Percentiles rank a stretch among this genome's conserved stretches.
Conservation (phyloP, 257 asterid genomes). For the Nemophila menziesii region DNA sequence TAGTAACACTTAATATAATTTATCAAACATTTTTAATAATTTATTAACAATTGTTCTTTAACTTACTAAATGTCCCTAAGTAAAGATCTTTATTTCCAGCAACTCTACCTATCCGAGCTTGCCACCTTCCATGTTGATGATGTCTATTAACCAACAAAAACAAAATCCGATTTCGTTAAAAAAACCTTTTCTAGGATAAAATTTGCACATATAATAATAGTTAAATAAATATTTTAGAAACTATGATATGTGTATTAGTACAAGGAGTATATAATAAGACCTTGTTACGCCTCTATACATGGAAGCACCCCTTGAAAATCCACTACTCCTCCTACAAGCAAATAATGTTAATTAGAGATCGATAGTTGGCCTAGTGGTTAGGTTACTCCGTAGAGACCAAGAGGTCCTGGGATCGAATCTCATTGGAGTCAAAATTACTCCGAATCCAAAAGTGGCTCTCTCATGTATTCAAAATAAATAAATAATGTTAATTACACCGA, state of each 20-base stretch:
- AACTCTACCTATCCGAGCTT: constrained; percentile 95
- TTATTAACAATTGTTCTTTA: background rate
- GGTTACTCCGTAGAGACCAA: no score
- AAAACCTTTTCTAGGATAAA: background rate
- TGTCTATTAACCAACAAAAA: constrained; percentile 69
- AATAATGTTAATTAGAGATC: no score
- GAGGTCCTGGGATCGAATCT: no score
- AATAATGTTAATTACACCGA: background rate
- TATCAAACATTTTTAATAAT: no score
- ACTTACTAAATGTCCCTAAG: constrained; percentile 91
- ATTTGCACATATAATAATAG: no score
- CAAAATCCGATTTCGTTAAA: constrained; percentile 13
- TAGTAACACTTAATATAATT: background rate
- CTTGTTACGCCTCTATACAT: constrained; percentile 91
- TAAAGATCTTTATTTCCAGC: constrained; percentile 98
- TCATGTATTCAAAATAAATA: no score
- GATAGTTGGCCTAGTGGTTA: no score
- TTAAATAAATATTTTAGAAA: no score
- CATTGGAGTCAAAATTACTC: no score
- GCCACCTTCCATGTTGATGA: constrained; percentile 99
- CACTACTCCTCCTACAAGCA: constrained; percentile 81
- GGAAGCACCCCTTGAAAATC: constrained; percentile 88
- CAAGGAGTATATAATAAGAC: constrained; percentile 14
- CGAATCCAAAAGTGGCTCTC: no score
- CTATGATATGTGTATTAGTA: background rate